These are phyloP conservation scores for Pichia nanzhaoensis DNA, from an alignment of 805 yeast species.

Conservation along the genomic window DNA sequence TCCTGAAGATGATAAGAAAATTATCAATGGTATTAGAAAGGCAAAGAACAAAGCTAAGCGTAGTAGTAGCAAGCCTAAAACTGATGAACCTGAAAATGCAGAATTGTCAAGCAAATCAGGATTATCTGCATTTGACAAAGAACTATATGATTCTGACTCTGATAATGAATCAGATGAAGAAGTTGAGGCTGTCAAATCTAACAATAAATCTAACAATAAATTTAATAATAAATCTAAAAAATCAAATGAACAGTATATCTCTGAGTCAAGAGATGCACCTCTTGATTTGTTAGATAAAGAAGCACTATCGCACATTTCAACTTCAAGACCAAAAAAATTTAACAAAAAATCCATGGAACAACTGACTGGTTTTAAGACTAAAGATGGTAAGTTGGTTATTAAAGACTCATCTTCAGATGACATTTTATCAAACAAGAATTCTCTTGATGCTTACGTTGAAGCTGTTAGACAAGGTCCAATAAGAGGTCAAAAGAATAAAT, in stretches of 20 bases:
- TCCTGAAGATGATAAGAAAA: slow-evolving; percentile 85
- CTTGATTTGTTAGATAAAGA: slow-evolving; percentile 82
- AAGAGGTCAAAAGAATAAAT: slow-evolving; percentile 85
- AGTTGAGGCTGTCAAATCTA: slow-evolving; percentile 22
- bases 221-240: slow-evolving; percentile 16
- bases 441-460: slow-evolving; percentile 87
- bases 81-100: slow-evolving; percentile 15
- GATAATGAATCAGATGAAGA: slow-evolving; percentile 45
- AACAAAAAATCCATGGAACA: slow-evolving; percentile 37
- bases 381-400: slow-evolving; percentile 65
- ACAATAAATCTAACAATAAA: slow-evolving; percentile 16
- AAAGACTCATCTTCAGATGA: slow-evolving; percentile 48
- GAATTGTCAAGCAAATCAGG: slow-evolving; percentile 25
- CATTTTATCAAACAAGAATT: slow-evolving; percentile 39
- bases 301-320: slow-evolving; percentile 81
- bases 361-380: slow-evolving; percentile 40
- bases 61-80: slow-evolving; percentile 11
- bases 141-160: slow-evolving; percentile 67
- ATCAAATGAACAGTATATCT: slow-evolving; percentile 53
- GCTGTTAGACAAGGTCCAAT: slow-evolving; percentile 92
- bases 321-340: slow-evolving; percentile 69
- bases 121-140: slow-evolving; percentile 88
- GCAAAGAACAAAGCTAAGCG: slow-evolving; percentile 52
- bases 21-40: slow-evolving; percentile 80
- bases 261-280: slow-evolving; percentile 70